Base-by-base conservation (phyloP, 208 protist species). In the Acanthamoeba castellanii region DNA sequence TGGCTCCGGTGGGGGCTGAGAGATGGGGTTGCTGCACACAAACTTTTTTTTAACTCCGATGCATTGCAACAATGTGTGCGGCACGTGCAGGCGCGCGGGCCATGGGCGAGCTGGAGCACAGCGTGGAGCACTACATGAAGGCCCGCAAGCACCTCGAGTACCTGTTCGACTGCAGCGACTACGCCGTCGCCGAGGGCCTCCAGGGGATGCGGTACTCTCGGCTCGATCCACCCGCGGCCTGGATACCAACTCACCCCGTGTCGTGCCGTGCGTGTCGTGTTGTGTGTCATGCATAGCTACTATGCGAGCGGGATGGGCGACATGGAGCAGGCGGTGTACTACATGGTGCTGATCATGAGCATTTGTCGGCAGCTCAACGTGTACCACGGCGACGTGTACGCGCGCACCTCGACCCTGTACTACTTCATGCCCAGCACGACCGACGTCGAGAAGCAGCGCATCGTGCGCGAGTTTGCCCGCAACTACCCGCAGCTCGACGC, bases 81-180 rank as follows among this genome's bases (percentile, higher is more conserved):
- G 11, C 1, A 68, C 5, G 5, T 1, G 25, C 61, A 81, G 72
- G 72, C 37, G 30, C 72, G 37, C 72, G 37, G 13, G 72, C 72
- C 42, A 9, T 81, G 72, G 72, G 72, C 30, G 72, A 81, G 34
- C 72, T 81, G 30, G 72, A 81, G 72, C 72, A 47, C 30, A 81
- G 72, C 72, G n/a, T 42, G 72, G 72, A 81, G 72, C 72, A 81
- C 37, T 81, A 47, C 32, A 81, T 37, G 72, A 81, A 81, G 72
- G 72, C 72, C 72, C 30, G 72, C 0, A 34, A 47, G 37, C 72
- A 81, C 37, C 72, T 81, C 72, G 72, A 81, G 30, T 37, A 45
- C 37, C 72, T 81, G n/a, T 81, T 81, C n/a, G 72, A 81, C 37
- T 34, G 30, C 72, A 81, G 18, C 37, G 72, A 81, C 72, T 81